phyloP scores from a whole-genome alignment of 75 land plant genomes.

The Cryptomeria japonica region DNA sequence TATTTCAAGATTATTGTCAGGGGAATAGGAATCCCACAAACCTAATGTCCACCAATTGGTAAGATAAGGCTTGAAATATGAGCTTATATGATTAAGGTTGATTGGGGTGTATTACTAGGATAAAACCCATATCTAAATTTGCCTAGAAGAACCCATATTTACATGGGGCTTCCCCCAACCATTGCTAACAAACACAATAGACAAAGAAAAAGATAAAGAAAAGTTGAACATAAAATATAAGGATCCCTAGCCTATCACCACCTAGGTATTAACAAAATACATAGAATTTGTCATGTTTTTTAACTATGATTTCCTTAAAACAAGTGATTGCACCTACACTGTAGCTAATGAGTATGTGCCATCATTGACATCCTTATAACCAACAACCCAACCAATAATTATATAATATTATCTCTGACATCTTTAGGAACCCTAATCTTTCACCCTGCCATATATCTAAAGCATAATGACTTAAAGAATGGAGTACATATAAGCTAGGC shows the following conservation, averaged over 20 bases:
- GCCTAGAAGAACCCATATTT: background rate
- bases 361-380: background rate
- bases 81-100: constrained; percentile 2
- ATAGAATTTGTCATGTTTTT: background rate
- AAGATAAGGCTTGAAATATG: background rate
- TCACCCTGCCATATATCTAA: constrained; percentile 1
- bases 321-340: background rate
- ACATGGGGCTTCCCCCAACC: background rate
- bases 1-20: background rate
- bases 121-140: background rate
- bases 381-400: background rate
- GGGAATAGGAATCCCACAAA: background rate
- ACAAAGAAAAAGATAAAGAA: background rate
- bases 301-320: background rate
- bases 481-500: background rate
- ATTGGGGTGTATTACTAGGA: constrained; percentile 5
- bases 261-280: background rate
- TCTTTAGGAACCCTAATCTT: background rate
- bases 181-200: background rate
- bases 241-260: background rate
- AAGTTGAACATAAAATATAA: background rate
- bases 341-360: background rate
- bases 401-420: background rate
- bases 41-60: background rate
- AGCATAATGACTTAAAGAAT: background rate